Base-by-base conservation (phyloP, 106 monocot genomes). In the Ottelia alismoides region DNA sequence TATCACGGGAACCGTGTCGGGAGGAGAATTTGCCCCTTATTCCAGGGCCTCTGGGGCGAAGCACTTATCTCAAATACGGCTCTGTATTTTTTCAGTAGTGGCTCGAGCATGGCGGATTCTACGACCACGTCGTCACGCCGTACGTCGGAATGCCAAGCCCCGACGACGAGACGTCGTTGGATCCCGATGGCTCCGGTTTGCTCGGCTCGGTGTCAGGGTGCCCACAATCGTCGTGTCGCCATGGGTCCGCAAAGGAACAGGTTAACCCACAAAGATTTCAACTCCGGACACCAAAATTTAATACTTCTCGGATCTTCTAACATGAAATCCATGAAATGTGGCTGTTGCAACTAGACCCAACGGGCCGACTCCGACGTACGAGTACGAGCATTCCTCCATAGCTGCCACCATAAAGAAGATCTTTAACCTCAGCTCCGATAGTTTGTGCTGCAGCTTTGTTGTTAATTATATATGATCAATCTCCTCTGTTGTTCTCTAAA, bases 21-120 rank as follows among this genome's bases (percentile, higher is more conserved):
- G n/a, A n/a, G n/a, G n/a, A n/a, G n/a, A n/a, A n/a, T n/a, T n/a
- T n/a, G n/a, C n/a, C n/a, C n/a, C n/a, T n/a, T n/a, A n/a, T n/a
- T n/a, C n/a, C n/a, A n/a, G n/a, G n/a, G n/a, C n/a, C n/a, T n/a
- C n/a, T n/a, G n/a, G n/a, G n/a, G n/a, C n/a, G n/a, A n/a, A n/a
- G n/a, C n/a, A n/a, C n/a, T n/a, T n/a, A n/a, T n/a, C n/a, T n/a
- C n/a, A n/a, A n/a, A n/a, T n/a, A n/a, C n/a, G n/a, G n/a, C n/a
- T n/a, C n/a, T n/a, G n/a, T n/a, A n/a, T n/a, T n/a, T n/a, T n/a
- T n/a, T n/a, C n/a, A n/a, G n/a, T n/a, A n/a, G n/a, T n/a, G n/a
- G n/a, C n/a, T n/a, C 46, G 90, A 91, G 75, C 90, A 91, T 45
- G 90, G 85, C 1, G 90, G 84, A 0, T 85, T 91, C 65, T 91